Base-by-base conservation (phyloP, 1,284 basidiomycete genomes). In the Ceratobasidium theobromae region DNA sequence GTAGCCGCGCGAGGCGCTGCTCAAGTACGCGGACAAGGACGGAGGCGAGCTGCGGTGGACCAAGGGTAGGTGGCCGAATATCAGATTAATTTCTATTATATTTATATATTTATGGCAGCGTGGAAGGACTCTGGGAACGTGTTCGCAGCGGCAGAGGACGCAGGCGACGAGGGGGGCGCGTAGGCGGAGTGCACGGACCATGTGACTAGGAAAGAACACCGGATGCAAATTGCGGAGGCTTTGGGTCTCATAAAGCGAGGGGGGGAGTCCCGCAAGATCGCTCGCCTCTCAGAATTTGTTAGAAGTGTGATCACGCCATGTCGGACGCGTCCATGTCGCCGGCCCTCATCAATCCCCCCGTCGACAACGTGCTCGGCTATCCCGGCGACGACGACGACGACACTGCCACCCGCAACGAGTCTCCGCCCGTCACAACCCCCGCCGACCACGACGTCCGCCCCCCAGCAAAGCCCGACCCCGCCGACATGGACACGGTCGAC, bases 1-100 rank as follows among this genome's bases (percentile, higher is more conserved):
- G 51, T 79, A 98, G 91, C 96, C 96, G 32, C 87, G 96, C 70
- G 95, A 98, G 78, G 96, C 96, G 2, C 79, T 99, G 69, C 88
- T 99, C 81, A 94, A 89, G 78, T 98, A 96, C 73, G 96, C 95
- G 21, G 79, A 87, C 23, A 76, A 80, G 70, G 87, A 87, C 72
- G 85, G 92, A 30, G 78, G 82, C 67, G 87, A 95, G 74, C 89
- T 89, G 53, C 82, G 86, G 72, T 94, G 88, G 87, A 94, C 92
- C 32, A 78, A 77, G 77, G 91, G 91, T 88, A 77, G 81, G 88
- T 79, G 62, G 25, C 12, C 40, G n/a, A 55, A 40, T 27, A 33
- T 43, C 65, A 18, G 14, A 33, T 53, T 32, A 23, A 75, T 79
- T 82, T 81, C 77, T 79, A 79, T 81, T 79, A 77, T 79, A 71